A percentile compares a stretch with the other conserved stretches of the same genome.
phyloP scores from a whole-genome alignment of 192 early-diverging fungal species.

The Rhizophagus sp. region DNA sequence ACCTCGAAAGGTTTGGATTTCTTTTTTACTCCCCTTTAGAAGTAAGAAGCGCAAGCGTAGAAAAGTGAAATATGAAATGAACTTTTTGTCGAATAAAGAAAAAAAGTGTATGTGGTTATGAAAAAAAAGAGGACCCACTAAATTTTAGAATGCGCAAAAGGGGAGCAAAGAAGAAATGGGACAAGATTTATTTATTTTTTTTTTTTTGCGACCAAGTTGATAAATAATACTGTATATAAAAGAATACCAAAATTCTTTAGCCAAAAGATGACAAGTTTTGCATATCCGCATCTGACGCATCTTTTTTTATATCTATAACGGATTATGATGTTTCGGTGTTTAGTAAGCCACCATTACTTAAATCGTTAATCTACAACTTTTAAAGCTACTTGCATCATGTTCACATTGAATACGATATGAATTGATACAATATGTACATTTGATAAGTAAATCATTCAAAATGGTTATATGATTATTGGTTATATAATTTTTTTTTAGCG shows the following conservation, averaged over 20 bases:
- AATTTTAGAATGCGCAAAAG: not conserved
- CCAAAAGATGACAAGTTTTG: not conserved
- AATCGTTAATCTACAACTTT: no score
- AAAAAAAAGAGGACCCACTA: no score
- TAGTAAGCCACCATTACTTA: not conserved
- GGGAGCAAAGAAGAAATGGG: not conserved
- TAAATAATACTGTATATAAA: not conserved
- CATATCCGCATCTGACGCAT: not conserved
- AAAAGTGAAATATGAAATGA: not conserved
- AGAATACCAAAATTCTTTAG: not conserved
- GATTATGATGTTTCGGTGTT: not conserved
- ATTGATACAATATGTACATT: no score
- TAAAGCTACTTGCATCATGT: no score
- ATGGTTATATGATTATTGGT: no score
- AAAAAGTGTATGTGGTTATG: not conserved
- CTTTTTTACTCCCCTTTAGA: not conserved
- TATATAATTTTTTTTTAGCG: no score
- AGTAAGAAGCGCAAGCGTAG: not conserved
- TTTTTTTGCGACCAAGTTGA: not conserved
- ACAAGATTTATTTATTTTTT: not conserved
- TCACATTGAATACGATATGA: no score
- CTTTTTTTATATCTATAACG: no score
- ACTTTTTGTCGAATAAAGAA: no score
- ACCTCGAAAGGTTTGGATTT: not conserved
- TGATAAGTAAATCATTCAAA: no score